Percentiles rank a stretch among this genome's conserved stretches.
These are phyloP conservation scores for Globisporangium perplexum DNA, from an alignment of 352 stramenopile genomes.

Conservation along the genomic window DNA sequence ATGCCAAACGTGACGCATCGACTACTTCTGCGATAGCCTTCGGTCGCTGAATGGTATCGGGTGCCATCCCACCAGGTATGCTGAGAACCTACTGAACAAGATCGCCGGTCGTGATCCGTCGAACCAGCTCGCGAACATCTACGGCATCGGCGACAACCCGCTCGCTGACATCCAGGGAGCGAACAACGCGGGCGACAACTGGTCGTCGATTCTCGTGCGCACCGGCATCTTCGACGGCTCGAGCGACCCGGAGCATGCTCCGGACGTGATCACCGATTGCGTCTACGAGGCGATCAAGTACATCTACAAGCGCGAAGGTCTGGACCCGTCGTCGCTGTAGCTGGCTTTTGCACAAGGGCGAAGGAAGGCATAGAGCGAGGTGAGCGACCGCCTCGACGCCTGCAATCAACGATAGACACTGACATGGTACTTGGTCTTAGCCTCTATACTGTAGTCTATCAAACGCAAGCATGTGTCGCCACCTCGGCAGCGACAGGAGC, in stretches of 20 bases:
- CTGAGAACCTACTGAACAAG: constrained; percentile 57
- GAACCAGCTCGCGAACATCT: constrained; percentile 54
- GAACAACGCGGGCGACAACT: constrained; percentile 77
- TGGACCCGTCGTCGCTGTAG: constrained; percentile 35
- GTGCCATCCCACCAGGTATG: constrained; percentile 33
- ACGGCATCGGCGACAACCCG: constrained; percentile 88
- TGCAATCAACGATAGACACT: neutral
- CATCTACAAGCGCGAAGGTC: constrained; percentile 60
- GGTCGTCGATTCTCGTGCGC: constrained; percentile 82
- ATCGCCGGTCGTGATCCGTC: constrained; percentile 33
- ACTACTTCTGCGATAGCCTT: neutral
- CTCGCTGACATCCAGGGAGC: constrained; percentile 82
- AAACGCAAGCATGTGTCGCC: neutral
- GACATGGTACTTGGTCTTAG: neutral
- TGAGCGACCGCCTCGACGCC: neutral
- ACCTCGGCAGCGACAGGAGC: no score
- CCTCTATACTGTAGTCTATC: neutral
- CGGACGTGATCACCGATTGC: constrained; percentile 51
- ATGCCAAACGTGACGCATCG: no score
- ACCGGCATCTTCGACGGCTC: constrained; percentile 81
- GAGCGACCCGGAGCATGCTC: constrained; percentile 52
- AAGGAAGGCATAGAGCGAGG: constrained; percentile 1
- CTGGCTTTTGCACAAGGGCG: neutral
- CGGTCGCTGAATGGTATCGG: neutral
- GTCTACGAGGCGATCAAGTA: constrained; percentile 76